phyloP scores from a whole-genome alignment of 192 early-diverging fungal species.

The Gaertneriomyces semiglobifer region DNA sequence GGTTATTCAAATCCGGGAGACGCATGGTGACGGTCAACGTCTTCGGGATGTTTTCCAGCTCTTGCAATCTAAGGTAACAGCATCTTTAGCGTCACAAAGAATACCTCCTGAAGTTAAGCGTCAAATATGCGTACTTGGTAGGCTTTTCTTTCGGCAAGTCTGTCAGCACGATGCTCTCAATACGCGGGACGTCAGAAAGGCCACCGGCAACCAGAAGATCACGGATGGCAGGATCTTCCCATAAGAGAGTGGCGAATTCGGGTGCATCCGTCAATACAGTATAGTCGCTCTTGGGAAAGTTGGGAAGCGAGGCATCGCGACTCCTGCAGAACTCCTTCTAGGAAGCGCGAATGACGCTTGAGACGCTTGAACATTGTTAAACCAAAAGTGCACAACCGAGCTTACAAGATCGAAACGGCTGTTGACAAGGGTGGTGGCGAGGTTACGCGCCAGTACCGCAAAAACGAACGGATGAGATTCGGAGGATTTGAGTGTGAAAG shows the following conservation, averaged over 20 bases:
- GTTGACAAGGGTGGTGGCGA: conserved; percentile 52
- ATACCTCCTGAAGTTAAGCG: not conserved
- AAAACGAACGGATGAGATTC: conserved; percentile 60
- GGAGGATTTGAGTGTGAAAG: conserved; percentile 31
- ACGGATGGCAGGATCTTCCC: conserved; percentile 46
- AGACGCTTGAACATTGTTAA: no score
- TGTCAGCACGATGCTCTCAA: conserved; percentile 59
- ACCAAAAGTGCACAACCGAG: conserved; percentile 23
- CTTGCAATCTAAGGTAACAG: conserved; percentile 46
- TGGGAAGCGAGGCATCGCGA: conserved; percentile 17
- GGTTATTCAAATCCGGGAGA: conserved; percentile 31
- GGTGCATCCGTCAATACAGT: conserved; percentile 52
- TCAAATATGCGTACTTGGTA: conserved; percentile 31
- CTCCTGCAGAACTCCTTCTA: conserved; percentile 39
- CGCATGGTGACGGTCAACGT: conserved; percentile 32
- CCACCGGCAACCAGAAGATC: conserved; percentile 36
- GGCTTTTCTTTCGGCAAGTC: conserved; percentile 63
- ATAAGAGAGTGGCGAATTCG: conserved; percentile 51
- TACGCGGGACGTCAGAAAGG: conserved; percentile 32
- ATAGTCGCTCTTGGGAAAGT: conserved; percentile 46
- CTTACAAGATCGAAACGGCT: conserved; percentile 63
- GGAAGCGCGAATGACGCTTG: not conserved
- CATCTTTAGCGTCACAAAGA: conserved; percentile 15
- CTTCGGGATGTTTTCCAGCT: conserved; percentile 35
- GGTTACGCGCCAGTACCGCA: conserved; percentile 58